Conservation (phyloP, 176 grass and related monocot genomes). For the Zea luxurians region DNA sequence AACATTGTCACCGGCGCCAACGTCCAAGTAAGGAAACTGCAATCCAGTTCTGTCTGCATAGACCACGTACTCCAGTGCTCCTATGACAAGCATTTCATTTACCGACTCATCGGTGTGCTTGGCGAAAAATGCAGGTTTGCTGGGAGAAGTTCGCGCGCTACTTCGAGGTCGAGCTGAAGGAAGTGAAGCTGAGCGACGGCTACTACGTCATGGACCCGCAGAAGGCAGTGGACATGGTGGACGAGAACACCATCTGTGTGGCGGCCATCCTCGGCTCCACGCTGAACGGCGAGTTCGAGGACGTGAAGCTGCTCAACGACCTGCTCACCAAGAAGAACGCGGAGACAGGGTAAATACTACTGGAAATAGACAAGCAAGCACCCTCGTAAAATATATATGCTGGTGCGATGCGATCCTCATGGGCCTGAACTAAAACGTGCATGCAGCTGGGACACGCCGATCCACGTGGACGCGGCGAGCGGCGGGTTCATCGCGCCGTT, state of each 20-base stretch:
- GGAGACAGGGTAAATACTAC: slow-evolving; percentile 63
- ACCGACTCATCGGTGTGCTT: not conserved
- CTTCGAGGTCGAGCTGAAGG: slow-evolving; percentile 95
- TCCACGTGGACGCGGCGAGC: slow-evolving; percentile 88
- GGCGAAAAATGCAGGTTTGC: slow-evolving; percentile 61
- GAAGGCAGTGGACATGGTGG: slow-evolving; percentile 82
- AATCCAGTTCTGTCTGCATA: not conserved
- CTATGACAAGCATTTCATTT: not conserved
- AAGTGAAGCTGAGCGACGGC: slow-evolving; percentile 74
- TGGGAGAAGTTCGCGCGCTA: slow-evolving; percentile 93
- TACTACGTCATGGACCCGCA: slow-evolving; percentile 85
- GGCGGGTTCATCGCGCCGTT: slow-evolving; percentile 95
- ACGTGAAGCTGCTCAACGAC: slow-evolving; percentile 78
- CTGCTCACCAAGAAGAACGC: slow-evolving; percentile 72
- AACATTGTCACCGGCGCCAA: slow-evolving; percentile 94
- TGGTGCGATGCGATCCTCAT: not conserved
- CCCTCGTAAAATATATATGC: too few species aligned
- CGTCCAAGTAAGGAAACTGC: slow-evolving; percentile 48
- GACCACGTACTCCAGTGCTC: not conserved
- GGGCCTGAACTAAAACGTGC: not conserved
- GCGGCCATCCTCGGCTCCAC: slow-evolving; percentile 94
- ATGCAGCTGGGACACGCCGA: slow-evolving; percentile 91
- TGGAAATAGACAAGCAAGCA: slow-evolving; percentile 19
- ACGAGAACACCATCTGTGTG: slow-evolving; percentile 95
- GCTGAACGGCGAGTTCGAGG: slow-evolving; percentile 88